Evolutionary conservation across 2,329 filamentous ascomycete species (phyloP).

Genomic region (Fusarium sp.): DNA sequence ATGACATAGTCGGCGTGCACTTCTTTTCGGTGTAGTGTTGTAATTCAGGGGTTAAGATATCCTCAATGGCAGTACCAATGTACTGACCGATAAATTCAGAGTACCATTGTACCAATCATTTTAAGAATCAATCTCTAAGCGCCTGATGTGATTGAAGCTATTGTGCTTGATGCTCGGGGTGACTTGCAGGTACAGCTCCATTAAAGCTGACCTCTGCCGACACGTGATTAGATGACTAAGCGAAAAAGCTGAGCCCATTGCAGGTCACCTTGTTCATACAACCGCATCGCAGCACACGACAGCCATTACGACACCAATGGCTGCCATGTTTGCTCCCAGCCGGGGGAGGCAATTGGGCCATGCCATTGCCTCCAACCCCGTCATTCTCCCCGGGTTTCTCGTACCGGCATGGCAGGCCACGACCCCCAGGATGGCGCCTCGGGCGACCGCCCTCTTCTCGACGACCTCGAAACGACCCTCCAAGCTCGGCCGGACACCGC

Average conservation of each 20-base stretch:
- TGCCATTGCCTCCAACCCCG: conserved; percentile 57
- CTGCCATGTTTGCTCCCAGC: conserved; percentile 73
- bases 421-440: conserved; percentile 54
- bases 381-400: conserved; percentile 77
- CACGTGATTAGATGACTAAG: conserved; percentile 53
- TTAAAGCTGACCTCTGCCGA: neutral
- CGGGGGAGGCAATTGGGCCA: conserved; percentile 70
- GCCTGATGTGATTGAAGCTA: neutral
- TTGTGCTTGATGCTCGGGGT: neutral
- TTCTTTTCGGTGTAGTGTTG: conserved; percentile 49
- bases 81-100: conserved; percentile 46
- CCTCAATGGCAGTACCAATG: conserved; percentile 52
- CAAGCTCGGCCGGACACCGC: conserved; percentile 85
- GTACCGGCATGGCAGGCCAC: conserved; percentile 74
- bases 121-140: conserved; percentile 12
- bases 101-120: conserved; percentile 45
- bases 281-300: conserved; percentile 30
- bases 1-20: conserved; percentile 42
- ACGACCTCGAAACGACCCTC: conserved; percentile 75
- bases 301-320: conserved; percentile 47
- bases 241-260: conserved; percentile 47
- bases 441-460: conserved; percentile 68
- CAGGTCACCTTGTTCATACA: conserved; percentile 25
- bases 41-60: conserved; percentile 56
- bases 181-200: neutral